phyloP scores from a whole-genome alignment of 1,284 basidiomycete genomes.

The Marasmius fiardii region DNA sequence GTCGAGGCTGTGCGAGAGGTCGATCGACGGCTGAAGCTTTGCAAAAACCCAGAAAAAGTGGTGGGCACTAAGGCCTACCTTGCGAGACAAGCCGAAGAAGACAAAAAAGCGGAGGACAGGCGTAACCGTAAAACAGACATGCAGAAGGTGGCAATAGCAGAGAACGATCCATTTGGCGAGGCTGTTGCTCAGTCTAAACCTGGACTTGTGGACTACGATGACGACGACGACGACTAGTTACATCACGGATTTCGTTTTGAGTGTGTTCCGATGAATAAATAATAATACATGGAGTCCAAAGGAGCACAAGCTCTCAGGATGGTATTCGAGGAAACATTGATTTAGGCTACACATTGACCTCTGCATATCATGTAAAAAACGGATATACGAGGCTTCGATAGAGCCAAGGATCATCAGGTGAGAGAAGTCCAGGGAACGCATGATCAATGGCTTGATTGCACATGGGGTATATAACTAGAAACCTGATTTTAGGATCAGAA shows the following conservation, averaged over 20 bases:
- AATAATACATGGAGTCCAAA: not conserved
- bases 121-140: conserved; percentile 62
- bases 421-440: not conserved
- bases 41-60: conserved; percentile 93
- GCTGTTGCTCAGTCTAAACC: conserved; percentile 16
- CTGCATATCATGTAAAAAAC: conserved; percentile 12
- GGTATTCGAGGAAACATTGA: conserved; percentile 11
- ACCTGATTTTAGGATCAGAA: conserved; percentile 31
- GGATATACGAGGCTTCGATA: conserved; percentile 28
- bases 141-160: conserved; percentile 43
- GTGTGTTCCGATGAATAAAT: conserved; percentile 18
- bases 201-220: conserved; percentile 54
- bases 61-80: conserved; percentile 79
- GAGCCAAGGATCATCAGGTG: conserved; percentile 21
- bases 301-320: conserved; percentile 14
- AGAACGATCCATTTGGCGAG: conserved; percentile 67
- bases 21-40: conserved; percentile 79
- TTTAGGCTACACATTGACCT: conserved; percentile 33
- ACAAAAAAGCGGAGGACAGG: conserved; percentile 62
- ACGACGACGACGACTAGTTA: conserved; percentile 44
- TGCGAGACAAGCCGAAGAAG: conserved; percentile 61
- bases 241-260: not conserved
- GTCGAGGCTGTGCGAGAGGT: conserved; percentile 85
- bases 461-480: conserved; percentile 30
- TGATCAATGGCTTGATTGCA: not conserved